These are phyloP conservation scores for Panicum hallii DNA, from an alignment of 202 grass and related monocot genomes.

Conservation along the genomic window DNA sequence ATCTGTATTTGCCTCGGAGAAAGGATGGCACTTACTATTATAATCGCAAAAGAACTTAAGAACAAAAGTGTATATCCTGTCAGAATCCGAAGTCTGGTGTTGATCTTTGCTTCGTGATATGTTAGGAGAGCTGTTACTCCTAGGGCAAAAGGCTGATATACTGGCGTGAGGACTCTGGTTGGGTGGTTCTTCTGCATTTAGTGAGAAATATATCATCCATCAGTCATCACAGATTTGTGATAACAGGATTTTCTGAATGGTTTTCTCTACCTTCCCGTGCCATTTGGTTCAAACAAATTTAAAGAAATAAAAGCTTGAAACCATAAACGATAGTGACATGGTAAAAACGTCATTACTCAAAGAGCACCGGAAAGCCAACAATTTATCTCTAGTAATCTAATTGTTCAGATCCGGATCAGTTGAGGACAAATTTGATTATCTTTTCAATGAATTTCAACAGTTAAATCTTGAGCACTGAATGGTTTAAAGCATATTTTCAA, in stretches of 20 bases:
- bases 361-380: background rate
- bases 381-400: background rate
- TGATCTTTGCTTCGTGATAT: constrained; percentile 68
- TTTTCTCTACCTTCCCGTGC: background rate
- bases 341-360: background rate
- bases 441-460: background rate
- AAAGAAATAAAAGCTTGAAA: background rate
- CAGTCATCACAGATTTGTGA: background rate
- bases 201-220: constrained; percentile 4
- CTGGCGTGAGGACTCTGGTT: constrained; percentile 67
- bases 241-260: background rate
- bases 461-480: background rate
- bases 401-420: background rate
- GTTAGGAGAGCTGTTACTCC: constrained; percentile 48
- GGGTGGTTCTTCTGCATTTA: constrained; percentile 48
- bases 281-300: background rate
- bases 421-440: background rate
- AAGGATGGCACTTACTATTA: constrained; percentile 47
- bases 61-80: constrained; percentile 66
- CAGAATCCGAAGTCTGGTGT: constrained; percentile 62
- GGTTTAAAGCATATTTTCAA: background rate
- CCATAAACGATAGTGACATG: background rate
- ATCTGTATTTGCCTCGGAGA: background rate
- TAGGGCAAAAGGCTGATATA: constrained; percentile 78
- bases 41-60: constrained; percentile 53